Evolutionary conservation across 345 rosid genomes (phyloP), one percentile per base, ranked within the genome.

Genomic region (Eucalyptus curtisii): DNA sequence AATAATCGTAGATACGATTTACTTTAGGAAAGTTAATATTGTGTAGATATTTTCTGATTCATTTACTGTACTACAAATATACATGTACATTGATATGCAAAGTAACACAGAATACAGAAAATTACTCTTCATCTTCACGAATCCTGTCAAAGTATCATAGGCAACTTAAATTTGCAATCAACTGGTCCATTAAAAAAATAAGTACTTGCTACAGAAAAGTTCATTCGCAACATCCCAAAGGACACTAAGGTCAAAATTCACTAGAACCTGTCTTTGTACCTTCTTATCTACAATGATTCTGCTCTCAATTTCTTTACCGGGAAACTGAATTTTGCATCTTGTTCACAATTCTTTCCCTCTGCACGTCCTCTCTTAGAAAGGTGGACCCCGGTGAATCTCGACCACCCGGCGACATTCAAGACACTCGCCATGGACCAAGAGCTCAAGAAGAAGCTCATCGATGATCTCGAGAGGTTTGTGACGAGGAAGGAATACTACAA

Each of bases 321-420:
- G 52, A 55, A 55, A 55, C 61, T 5, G 61, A 22, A 55, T 55
- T 55, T 55, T 55, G 61, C 30, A 24, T 55, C 61, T 49, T 49
- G 52, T 14, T 14, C 52, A 49, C 52, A 15, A 49, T 49, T 49
- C 52, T 49, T 49, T 49, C 52, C 3, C 52, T 49, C 52, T 14
- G 19, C 52, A 49, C 52, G 17, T 49, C 52, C 52, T 49, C 52
- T 55, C 61, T 55, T 10, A 3, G 94, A 93, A 15, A 92, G 91
- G 30, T 90, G 96, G 96, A 93, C 90, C 52, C 92, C 93, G 47
- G 94, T 94, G 40, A 93, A 94, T 19, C 93, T 95, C 84, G 90
- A 89, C 31, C 89, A 89, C 64, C 90, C 88, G 22, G 27, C 87
- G 31, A 89, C 91, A 44, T 59, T 89, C 55, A 68, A 89, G 50